Base-by-base conservation (phyloP, 495 filamentous ascomycete species). In the Xylaria bambusicola region DNA sequence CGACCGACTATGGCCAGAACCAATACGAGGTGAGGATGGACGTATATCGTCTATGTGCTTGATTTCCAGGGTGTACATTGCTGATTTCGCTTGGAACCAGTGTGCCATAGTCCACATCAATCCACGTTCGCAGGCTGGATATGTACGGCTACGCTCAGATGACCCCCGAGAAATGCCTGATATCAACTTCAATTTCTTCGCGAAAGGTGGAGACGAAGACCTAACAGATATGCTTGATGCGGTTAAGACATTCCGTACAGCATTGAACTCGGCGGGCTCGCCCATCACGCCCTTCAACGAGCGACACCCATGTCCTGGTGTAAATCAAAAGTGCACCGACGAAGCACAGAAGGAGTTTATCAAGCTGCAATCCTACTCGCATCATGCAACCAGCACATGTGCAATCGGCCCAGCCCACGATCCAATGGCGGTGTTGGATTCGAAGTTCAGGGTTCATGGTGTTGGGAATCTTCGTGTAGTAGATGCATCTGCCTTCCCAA, bases 121-220 rank as follows among this genome's bases (percentile, higher is more conserved):
- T 24, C 75, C 78, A 35, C 77, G 75, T 33, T 81, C 79, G 24
- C 81, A 80, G 44, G 74, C 80, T 15, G 82, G 82, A 12, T 75
- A 76, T 1, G 81, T 85, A 0, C 66, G 66, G 6, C 67, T 85
- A 6, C 56, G 62, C 8, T 83, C 81, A 0, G 70, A 72, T 1
- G 77, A 85, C 56, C 83, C 82, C 3, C 79, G 74, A 31, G 80
- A 84, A 56, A 71, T 71, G 58, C 83, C 83, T 1, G 72, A 79
- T 12, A 84, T 85, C 49, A 78, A 80, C 55, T 81, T 86, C 65
- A 77, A 80, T 48, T 85, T 83, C 66, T 87, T 84, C 62, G 69
- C 78, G 56, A 31, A 72, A 3, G 49, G 60, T 26, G 71, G 61
- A 17, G 75, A 73, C 13, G 59, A 75, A 35, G 77, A 79, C 31